A percentile compares a stretch with the other conserved stretches of the same genome.
Conservation (phyloP, 1,284 basidiomycete species). For the Trichosporon sp. region DNA sequence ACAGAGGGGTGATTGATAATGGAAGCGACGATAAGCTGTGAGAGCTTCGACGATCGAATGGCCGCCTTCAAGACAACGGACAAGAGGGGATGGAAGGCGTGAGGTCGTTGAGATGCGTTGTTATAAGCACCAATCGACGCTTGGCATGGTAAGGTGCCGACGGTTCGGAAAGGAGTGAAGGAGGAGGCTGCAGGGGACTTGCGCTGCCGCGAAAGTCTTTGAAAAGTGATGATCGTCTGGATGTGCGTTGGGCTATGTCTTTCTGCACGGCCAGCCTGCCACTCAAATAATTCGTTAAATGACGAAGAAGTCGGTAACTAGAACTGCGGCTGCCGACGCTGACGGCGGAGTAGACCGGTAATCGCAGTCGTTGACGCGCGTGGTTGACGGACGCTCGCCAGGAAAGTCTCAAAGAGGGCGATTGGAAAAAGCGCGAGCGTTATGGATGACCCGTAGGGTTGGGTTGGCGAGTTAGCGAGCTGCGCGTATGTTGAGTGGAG, state of each 20-base stretch:
- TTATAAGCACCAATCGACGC: too few species aligned
- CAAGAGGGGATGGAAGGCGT: too few species aligned
- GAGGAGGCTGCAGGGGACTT: too few species aligned
- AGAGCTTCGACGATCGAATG: too few species aligned
- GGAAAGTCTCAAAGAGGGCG: neutral
- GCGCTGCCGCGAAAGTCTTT: too few species aligned
- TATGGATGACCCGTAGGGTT: neutral
- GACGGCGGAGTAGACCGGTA: neutral
- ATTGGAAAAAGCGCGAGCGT: neutral
- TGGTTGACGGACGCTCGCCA: neutral
- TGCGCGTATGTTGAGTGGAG: neutral
- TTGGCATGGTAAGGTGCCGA: too few species aligned
- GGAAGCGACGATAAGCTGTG: too few species aligned
- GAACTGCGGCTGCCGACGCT: neutral
- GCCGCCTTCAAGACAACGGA: too few species aligned
- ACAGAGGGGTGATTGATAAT: too few species aligned
- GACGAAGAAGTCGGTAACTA: slow-evolving; percentile 1
- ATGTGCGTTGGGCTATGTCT: neutral
- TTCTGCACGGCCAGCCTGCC: neutral
- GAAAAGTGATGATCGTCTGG: neutral
- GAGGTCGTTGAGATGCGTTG: too few species aligned
- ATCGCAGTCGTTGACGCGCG: neutral
- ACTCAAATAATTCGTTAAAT: slow-evolving; percentile 4
- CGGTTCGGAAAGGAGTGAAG: too few species aligned
- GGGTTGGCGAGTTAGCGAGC: neutral